Conservation (phyloP, 2,329 filamentous ascomycete species). For the Didymella arachidicola region DNA sequence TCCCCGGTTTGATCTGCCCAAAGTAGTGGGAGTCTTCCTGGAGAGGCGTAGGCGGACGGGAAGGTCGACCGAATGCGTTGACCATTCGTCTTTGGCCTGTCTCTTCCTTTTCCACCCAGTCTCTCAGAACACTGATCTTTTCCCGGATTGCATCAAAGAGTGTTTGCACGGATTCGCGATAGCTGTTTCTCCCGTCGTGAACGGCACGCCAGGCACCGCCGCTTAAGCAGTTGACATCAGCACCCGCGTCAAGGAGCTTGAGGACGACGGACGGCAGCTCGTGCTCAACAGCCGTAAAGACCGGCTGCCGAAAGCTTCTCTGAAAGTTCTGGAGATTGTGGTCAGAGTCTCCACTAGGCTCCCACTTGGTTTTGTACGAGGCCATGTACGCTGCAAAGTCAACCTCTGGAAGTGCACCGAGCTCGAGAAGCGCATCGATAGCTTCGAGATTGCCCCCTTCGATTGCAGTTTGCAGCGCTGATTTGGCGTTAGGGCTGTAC, state of each 20-base stretch:
- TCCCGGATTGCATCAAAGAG: slow-evolving; percentile 68
- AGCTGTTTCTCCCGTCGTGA: slow-evolving; percentile 38
- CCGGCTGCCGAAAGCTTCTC: slow-evolving; percentile 65
- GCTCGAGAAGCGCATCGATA: slow-evolving; percentile 61
- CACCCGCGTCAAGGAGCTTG: slow-evolving; percentile 69
- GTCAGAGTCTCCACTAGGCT: slow-evolving; percentile 53
- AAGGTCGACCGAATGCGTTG: neutral
- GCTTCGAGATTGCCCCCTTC: slow-evolving; percentile 14
- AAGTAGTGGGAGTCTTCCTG: slow-evolving; percentile 62
- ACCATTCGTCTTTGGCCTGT: neutral
- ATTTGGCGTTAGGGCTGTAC: slow-evolving; percentile 51
- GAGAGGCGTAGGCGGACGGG: slow-evolving; percentile 31
- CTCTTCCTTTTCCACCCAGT: slow-evolving; percentile 18
- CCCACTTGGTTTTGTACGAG: slow-evolving; percentile 57
- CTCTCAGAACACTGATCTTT: slow-evolving; percentile 54
- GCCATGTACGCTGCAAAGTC: slow-evolving; percentile 72
- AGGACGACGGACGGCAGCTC: slow-evolving; percentile 63
- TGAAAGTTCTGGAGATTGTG: slow-evolving; percentile 60
- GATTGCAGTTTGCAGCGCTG: slow-evolving; percentile 66
- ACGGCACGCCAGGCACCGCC: slow-evolving; percentile 42
- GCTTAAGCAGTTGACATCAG: slow-evolving; percentile 69
- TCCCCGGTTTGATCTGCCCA: slow-evolving; percentile 57
- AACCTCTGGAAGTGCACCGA: slow-evolving; percentile 67
- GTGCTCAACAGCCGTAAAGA: slow-evolving; percentile 66
- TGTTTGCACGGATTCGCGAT: slow-evolving; percentile 54